phyloP scores from a whole-genome alignment of 306 rosid genomes.

The Rubus idaeus region DNA sequence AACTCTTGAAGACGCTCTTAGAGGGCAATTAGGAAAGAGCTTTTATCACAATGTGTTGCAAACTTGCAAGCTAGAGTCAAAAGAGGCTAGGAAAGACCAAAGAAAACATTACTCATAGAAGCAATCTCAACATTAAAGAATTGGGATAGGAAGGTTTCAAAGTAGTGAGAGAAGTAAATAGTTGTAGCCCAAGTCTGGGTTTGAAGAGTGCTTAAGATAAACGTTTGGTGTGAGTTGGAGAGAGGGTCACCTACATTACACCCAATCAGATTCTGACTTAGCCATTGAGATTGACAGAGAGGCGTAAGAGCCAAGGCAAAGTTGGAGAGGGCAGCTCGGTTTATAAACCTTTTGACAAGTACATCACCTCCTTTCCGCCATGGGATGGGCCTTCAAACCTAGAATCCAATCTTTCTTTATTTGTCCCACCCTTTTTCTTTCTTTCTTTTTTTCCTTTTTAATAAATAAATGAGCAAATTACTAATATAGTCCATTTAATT shows the following conservation, averaged over 20 bases:
- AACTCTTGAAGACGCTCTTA: too few species aligned
- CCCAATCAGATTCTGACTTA: not conserved
- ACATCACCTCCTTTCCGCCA: conserved; percentile 21
- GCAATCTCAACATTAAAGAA: not conserved
- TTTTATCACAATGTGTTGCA: not conserved
- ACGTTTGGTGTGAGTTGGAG: conserved; percentile 38
- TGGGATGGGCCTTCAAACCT: conserved; percentile 19
- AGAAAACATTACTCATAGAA: not conserved
- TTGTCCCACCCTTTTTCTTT: not conserved
- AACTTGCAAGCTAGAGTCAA: not conserved
- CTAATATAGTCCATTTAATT: too few species aligned
- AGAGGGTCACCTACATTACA: conserved; percentile 7
- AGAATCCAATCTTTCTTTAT: not conserved
- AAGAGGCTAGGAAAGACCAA: not conserved
- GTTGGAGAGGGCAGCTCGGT: not conserved
- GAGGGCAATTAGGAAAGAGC: too few species aligned
- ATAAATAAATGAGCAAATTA: not conserved
- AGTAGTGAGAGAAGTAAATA: not conserved
- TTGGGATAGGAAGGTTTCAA: not conserved
- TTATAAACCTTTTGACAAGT: conserved; percentile 33
- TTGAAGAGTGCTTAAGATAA: conserved; percentile 19
- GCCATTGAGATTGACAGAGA: conserved; percentile 15
- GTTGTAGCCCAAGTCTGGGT: not conserved
- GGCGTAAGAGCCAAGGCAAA: conserved; percentile 35
- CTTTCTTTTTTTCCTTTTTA: not conserved